phyloP scores from a whole-genome alignment of 306 rosid species.

The Argentina anserina region DNA sequence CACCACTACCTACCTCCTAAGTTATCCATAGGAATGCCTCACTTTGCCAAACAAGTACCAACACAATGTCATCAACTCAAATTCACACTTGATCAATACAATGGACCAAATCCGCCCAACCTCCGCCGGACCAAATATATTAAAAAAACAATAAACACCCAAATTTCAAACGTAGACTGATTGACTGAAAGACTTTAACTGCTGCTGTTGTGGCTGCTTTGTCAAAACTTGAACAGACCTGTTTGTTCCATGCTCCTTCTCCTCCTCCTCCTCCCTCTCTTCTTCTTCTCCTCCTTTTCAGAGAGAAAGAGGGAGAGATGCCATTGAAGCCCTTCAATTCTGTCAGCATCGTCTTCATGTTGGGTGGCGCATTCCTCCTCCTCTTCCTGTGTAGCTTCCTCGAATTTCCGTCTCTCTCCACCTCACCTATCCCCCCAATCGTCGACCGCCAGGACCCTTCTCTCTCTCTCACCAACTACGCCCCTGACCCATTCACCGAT shows the following conservation, averaged over 20 bases:
- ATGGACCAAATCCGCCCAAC: too few species aligned
- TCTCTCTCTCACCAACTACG: slow-evolving; percentile 1
- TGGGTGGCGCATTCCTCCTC: slow-evolving; percentile 49
- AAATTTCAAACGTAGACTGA: background rate
- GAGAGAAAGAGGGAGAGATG: slow-evolving; percentile 35
- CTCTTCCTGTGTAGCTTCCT: slow-evolving; percentile 62
- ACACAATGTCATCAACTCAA: too few species aligned
- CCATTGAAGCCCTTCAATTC: slow-evolving; percentile 48
- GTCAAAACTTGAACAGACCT: background rate
- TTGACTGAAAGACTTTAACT: background rate
- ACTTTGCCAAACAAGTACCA: too few species aligned
- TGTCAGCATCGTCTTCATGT: slow-evolving; percentile 44
- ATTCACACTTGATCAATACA: too few species aligned
- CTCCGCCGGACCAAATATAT: too few species aligned
- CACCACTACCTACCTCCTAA: too few species aligned
- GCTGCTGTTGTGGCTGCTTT: background rate
- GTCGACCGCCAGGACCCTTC: slow-evolving; percentile 11
- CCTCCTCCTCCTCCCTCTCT: background rate
- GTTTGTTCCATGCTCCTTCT: background rate
- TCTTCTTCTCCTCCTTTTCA: slow-evolving; percentile 7
- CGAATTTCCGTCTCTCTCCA: slow-evolving; percentile 51
- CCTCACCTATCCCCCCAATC: slow-evolving; percentile 27
- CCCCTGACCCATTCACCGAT: slow-evolving; percentile 52
- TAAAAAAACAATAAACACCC: too few species aligned
- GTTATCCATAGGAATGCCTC: too few species aligned